These are phyloP conservation scores for Fusarium nelsonii DNA, from an alignment of 2,329 filamentous ascomycete genomes.

Conservation along the genomic window DNA sequence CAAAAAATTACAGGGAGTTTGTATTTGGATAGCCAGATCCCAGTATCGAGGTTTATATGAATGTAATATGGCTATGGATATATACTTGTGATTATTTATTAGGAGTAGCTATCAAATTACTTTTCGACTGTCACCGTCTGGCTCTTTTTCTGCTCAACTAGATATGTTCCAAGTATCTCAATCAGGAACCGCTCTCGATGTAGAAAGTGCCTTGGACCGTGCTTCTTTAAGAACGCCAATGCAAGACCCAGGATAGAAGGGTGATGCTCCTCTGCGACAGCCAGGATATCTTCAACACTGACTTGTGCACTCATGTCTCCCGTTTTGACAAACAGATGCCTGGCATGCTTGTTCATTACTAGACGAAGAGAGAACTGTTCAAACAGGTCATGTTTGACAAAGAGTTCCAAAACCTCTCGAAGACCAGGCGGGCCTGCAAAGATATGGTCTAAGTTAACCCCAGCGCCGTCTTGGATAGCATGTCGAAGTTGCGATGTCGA, in stretches of 20 bases:
- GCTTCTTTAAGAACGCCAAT: constrained; percentile 7
- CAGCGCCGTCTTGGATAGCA: constrained; percentile 9
- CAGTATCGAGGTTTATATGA: background rate
- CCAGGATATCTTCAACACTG: background rate
- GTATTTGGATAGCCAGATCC: constrained; percentile 65
- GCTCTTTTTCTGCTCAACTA: background rate
- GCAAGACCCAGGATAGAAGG: constrained; percentile 13
- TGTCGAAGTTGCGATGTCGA: constrained; percentile 22
- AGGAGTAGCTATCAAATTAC: background rate
- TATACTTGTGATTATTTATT: background rate
- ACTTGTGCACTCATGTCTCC: background rate
- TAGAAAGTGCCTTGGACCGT: constrained; percentile 20
- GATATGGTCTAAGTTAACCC: constrained; percentile 2
- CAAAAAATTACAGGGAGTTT: constrained; percentile 80
- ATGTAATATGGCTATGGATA: background rate
- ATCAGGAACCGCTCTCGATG: constrained; percentile 37
- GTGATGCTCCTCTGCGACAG: constrained; percentile 14
- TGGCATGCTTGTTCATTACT: background rate
- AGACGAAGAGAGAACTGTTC: constrained; percentile 31
- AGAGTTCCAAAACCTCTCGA: constrained; percentile 7
- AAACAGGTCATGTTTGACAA: constrained; percentile 37
- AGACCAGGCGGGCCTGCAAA: constrained; percentile 5
- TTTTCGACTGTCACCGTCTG: background rate
- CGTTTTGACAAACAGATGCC: background rate
- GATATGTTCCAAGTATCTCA: constrained; percentile 31